Evolutionary conservation across 441 rosid genomes (phyloP), one percentile per base, ranked within the genome.

Genomic region (Erysimum cheiri): DNA sequence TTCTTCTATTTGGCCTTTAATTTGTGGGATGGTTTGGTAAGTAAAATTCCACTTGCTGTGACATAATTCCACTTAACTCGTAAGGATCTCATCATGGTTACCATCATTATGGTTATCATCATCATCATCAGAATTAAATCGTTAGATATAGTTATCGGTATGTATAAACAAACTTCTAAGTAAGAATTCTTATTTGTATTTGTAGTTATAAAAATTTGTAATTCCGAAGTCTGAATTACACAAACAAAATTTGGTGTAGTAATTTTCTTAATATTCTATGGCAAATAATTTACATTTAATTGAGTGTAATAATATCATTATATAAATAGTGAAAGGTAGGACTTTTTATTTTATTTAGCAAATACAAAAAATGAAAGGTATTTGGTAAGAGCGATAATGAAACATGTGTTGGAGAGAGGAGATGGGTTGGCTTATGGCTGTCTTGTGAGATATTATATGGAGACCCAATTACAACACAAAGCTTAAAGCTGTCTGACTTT

Each of bases 371-470:
- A 67, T 12, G 48, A 37, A 67, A 67, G 49, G 64, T 54, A 68
- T 59, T 43, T 33, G 73, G 67, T 73, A 65, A 29, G 62, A 65
- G 22, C 10, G 22, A 61, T 48, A 37, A 48, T 61, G 64, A 69
- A 63, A 32, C 78, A 69, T 75, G 74, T 69, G 74, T 69, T 47
- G 59, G 53, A 69, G 78, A 37, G 69, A n/a, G 44, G 47, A 47
- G 26, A 57, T 75, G 71, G 64, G 71, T 49, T 75, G 74, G 70
- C 55, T 55, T 22, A 31, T 31, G 78, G 74, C 70, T 75, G 78
- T 69, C 65, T 55, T 62, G 70, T 17, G 46, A 68, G 74, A 68
- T 61, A 68, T 61, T 19, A 46, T 60, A 43, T 60, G 4, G 62
- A 67, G 48, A 43, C 63, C 71, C 46, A 56, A 71, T 40, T 19